phyloP scores from a whole-genome alignment of 106 monocot species.

The Acanthochlamys bracteata region DNA sequence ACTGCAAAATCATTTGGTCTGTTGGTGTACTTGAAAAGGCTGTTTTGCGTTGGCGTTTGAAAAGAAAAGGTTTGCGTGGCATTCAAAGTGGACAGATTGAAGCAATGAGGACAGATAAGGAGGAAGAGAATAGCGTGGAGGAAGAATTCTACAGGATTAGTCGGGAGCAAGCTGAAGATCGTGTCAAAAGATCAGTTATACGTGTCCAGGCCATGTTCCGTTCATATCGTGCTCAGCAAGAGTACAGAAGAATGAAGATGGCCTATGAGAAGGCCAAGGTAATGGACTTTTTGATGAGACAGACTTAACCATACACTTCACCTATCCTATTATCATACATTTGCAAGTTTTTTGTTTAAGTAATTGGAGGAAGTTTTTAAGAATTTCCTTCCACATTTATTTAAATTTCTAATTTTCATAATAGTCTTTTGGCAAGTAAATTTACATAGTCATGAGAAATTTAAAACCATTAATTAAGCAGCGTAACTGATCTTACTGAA shows the following conservation, averaged over 20 bases:
- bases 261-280: conserved; percentile 68
- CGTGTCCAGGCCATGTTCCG: conserved; percentile 94
- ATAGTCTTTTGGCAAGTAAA: no score
- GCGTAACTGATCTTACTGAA: no score
- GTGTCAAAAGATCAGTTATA: conserved; percentile 68
- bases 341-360: no score
- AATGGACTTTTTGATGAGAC: no score
- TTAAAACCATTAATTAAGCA: no score
- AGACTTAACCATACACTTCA: no score
- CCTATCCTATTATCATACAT: no score
- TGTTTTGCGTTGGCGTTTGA: conserved; percentile 78
- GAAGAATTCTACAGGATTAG: conserved; percentile 76
- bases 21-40: conserved; percentile 95
- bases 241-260: conserved; percentile 79
- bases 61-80: conserved; percentile 81
- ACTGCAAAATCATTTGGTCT: conserved; percentile 78
- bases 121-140: conserved; percentile 39
- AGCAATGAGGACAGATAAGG: conserved; percentile 17
- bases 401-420: no score
- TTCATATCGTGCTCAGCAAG: conserved; percentile 86
- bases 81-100: conserved; percentile 32
- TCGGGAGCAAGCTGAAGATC: conserved; percentile 81
- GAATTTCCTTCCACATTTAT: no score
- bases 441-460: no score
- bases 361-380: no score